Evolutionary conservation across 345 rosid genomes (phyloP).

Genomic region (Cardamine resedifolia): DNA sequence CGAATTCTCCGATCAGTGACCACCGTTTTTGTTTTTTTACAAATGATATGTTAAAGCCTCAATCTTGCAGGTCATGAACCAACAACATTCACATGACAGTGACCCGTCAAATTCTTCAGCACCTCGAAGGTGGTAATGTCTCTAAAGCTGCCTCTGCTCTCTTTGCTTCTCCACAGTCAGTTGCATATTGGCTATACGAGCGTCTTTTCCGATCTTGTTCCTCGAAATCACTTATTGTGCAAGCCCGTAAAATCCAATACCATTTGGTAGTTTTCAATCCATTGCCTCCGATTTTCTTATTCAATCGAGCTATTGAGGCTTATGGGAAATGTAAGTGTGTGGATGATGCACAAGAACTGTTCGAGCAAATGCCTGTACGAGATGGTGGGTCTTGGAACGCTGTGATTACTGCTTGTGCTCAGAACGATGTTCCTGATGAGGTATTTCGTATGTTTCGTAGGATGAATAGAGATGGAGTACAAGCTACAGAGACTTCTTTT

Average conservation of each 20-base stretch:
- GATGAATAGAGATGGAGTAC: slow-evolving; percentile 55
- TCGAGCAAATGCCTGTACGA: slow-evolving; percentile 82
- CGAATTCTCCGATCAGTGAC: too few relatives aligned
- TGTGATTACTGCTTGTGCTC: slow-evolving; percentile 55
- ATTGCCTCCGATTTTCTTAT: slow-evolving; percentile 52
- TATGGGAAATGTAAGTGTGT: slow-evolving; percentile 59
- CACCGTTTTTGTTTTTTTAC: not conserved
- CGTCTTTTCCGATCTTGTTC: slow-evolving; percentile 64
- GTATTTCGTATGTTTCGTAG: slow-evolving; percentile 50
- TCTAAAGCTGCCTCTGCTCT: slow-evolving; percentile 59
- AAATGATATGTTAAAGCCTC: not conserved
- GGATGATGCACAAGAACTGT: slow-evolving; percentile 63
- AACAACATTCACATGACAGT: slow-evolving; percentile 16
- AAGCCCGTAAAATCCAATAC: slow-evolving; percentile 74
- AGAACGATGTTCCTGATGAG: slow-evolving; percentile 36
- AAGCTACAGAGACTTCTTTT: slow-evolving; percentile 58
- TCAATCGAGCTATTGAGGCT: slow-evolving; percentile 74
- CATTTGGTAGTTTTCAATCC: slow-evolving; percentile 56
- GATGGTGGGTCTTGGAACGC: slow-evolving; percentile 98
- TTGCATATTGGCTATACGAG: slow-evolving; percentile 54
- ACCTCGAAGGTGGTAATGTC: slow-evolving; percentile 49
- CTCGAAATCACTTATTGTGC: slow-evolving; percentile 45
- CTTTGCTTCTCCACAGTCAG: slow-evolving; percentile 55
- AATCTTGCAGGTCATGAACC: not conserved
- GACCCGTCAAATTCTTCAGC: slow-evolving; percentile 39